Evolutionary conservation across 106 monocot species (phyloP), one percentile per base, ranked within the genome.

Genomic region (Amphibolis antarctica): DNA sequence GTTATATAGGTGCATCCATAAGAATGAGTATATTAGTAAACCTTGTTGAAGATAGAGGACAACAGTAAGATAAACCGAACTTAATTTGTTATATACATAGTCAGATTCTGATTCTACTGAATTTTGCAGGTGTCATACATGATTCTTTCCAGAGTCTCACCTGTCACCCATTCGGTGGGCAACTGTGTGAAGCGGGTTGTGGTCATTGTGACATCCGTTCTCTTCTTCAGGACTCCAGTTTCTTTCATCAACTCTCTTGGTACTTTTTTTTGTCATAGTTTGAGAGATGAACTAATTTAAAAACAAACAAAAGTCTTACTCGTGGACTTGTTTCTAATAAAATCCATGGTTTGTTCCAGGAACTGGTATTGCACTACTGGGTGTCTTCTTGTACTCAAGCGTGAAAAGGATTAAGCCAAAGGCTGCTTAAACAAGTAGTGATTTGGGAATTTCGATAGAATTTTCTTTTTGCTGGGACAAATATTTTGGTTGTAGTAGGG

Each of bases 121-220:
- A 18, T 60, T 18, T 44, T 54, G 69, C 71, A 91, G 91, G 81
- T 86, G 13, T 83, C 86, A 5, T 96, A 89, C 55, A 84, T 96
- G 89, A 89, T 96, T 44, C 61, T 96, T 75, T 47, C 85, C 14
- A 75, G 64, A 57, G 84, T 96, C 12, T 86, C 86, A 12, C 94
- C 94, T 29, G 84, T 96, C 3, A 96, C 81, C 21, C 94, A 96
- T 51, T 96, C 94, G 0, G 94, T 96, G 0, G 94, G 83, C n/a
- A 96, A 96, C 68, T 96, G 94, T 20, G 94, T 86, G 53, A 96
- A 96, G 77, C 80, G 89, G 48, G 94, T 96, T 27, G 94, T 89
- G 36, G 94, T 96, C 29, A 96, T 96, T 19, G 89, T 84, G 55
- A 65, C 89, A 1, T 96, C 94, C 0, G 80, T 96, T 75, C 84